A percentile compares a stretch with the other conserved stretches of the same genome.
Conservation (phyloP, 1,284 basidiomycete genomes). For the Tausonia pullulans region DNA sequence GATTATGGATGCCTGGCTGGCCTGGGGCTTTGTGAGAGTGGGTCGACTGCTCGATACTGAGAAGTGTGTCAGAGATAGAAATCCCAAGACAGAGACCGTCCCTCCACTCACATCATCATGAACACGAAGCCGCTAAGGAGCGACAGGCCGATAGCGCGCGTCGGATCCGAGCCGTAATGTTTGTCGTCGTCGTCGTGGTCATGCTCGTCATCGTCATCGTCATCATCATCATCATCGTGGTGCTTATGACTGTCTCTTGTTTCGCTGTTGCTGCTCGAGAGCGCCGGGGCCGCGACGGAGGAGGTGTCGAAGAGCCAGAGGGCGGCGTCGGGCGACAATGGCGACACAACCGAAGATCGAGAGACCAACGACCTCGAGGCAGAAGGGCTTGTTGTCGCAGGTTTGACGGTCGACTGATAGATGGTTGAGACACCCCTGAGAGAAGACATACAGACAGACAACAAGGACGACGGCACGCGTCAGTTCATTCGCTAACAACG, state of each 20-base stretch:
- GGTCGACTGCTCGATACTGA: slow-evolving; percentile 8
- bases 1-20: background rate
- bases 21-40: background rate
- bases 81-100: too few relatives aligned
- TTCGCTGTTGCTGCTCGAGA: too few relatives aligned
- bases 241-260: background rate
- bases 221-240: slow-evolving; percentile 8
- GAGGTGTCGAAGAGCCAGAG: slow-evolving; percentile 26
- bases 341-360: slow-evolving; percentile 29
- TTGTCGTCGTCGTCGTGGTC: slow-evolving; percentile 20
- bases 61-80: too few relatives aligned
- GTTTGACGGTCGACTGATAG: slow-evolving; percentile 19
- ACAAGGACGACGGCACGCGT: too few relatives aligned
- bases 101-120: slow-evolving; percentile 10
- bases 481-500: too few relatives aligned
- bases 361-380: slow-evolving; percentile 15
- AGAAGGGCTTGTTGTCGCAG: slow-evolving; percentile 28
- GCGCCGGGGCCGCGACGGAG: background rate
- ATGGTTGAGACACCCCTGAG: slow-evolving; percentile 35
- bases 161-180: slow-evolving; percentile 1
- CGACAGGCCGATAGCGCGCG: slow-evolving; percentile 6
- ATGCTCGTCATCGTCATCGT: background rate
- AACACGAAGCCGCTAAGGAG: slow-evolving; percentile 4
- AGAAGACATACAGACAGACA: background rate
- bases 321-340: slow-evolving; percentile 19